phyloP scores from a whole-genome alignment of 1,284 basidiomycete species.

The Irpex sp. region DNA sequence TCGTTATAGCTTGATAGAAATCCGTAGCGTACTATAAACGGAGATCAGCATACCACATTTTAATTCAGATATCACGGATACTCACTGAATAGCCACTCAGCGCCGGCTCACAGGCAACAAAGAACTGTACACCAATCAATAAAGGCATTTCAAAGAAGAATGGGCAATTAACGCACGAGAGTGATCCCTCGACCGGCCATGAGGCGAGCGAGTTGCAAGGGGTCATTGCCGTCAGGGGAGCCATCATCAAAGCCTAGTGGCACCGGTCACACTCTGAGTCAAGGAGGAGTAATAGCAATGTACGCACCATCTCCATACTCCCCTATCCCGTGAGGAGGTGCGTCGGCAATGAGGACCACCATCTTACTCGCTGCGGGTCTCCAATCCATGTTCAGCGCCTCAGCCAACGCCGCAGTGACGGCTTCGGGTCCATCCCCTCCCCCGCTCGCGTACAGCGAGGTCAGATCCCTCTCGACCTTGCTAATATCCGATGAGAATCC shows the following conservation, averaged over 20 bases:
- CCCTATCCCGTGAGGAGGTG: slow-evolving; percentile 93
- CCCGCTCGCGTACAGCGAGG: slow-evolving; percentile 85
- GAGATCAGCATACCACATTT: slow-evolving; percentile 23
- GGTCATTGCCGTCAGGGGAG: slow-evolving; percentile 92
- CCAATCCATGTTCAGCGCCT: slow-evolving; percentile 90
- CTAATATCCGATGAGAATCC: slow-evolving; percentile 92
- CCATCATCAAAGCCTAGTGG: slow-evolving; percentile 81
- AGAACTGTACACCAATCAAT: slow-evolving; percentile 60
- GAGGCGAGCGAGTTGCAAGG: slow-evolving; percentile 78
- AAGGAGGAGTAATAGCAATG: slow-evolving; percentile 9
- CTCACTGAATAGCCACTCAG: slow-evolving; percentile 88
- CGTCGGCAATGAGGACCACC: slow-evolving; percentile 95
- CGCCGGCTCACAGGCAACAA: slow-evolving; percentile 98
- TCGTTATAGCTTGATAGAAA: slow-evolving; percentile 91
- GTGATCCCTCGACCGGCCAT: slow-evolving; percentile 94
- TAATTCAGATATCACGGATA: slow-evolving; percentile 9
- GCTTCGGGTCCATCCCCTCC: slow-evolving; percentile 99
- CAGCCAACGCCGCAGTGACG: slow-evolving; percentile 90
- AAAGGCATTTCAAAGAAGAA: not conserved
- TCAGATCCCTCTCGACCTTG: slow-evolving; percentile 84
- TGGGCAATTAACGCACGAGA: slow-evolving; percentile 51
- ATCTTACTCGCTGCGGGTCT: slow-evolving; percentile 88
- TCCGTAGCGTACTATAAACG: slow-evolving; percentile 79
- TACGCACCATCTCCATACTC: slow-evolving; percentile 86
- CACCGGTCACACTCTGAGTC: slow-evolving; percentile 12